Base-by-base conservation (phyloP, 208 protist genomes). In the Endotrypanum monterogeii region DNA sequence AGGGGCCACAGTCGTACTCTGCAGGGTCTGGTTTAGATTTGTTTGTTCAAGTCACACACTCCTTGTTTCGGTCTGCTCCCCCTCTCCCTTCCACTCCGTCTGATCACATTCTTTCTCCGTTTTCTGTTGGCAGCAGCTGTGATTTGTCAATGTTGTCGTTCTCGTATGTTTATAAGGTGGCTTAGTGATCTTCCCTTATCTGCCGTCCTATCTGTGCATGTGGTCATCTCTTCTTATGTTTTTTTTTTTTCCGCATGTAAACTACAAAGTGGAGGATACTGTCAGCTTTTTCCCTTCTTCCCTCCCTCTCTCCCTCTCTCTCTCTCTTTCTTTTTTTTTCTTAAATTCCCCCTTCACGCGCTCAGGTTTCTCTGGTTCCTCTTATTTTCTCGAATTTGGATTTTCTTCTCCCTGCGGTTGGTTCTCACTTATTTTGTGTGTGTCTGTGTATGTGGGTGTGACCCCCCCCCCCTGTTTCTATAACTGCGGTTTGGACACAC, bases 401-500 rank as follows among this genome's bases (percentile, higher is more conserved):
- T 37, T 9, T 46, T 67, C 61, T n/a, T 8, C 23, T 6, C 20
- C 7, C 32, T 67, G n/a, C 55, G 8, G 56, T 67, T 61, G 50
- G 5, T 54, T 20, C 51, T 48, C 16, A 65, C 46, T 54, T 74
- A 30, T 74, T 52, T 12, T 73, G 18, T 46, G 41, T 46, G 41
- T 46, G 41, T 46, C 7, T 46, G 41, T 46, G 41, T 46, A 9
- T 46, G 41, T 46, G 41, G 3, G 41, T 46, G 41, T n/a, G 20
- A 9, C 37, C 18, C 51, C 20, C 50, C 35, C 20, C 61, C 61
- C 32, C 23, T 8, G 20, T 44, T 41, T 67, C 20, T 18, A 28
- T 46, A 66, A 76, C 39, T 65, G 39, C 32, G 14, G 30, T 39
- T 7, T 44, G 46, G n/a, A 75, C 6, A 67, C 39, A 67, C 71